Evolutionary conservation across 768 basidiomycete species (phyloP).

Genomic region (Boletus rubropictus): DNA sequence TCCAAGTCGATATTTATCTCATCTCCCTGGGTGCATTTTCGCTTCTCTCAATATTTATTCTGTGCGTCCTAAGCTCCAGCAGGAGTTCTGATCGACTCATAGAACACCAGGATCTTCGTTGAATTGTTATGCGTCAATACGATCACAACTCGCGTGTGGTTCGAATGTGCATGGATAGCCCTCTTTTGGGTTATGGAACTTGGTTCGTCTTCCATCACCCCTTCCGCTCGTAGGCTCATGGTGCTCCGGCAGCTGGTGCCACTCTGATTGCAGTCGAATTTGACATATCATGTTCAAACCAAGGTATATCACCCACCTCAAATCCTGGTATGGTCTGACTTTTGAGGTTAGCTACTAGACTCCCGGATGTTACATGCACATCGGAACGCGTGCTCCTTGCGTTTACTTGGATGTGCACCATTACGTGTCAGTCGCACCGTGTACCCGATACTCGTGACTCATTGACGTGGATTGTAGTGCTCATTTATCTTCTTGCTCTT

Average conservation of each 20-base stretch:
- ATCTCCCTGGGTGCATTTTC: conserved; percentile 54
- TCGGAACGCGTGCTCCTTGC: conserved; percentile 53
- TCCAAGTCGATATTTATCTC: conserved; percentile 52
- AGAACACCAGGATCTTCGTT: conserved; percentile 43
- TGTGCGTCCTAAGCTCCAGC: conserved; percentile 39
- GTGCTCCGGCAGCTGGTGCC: conserved; percentile 39
- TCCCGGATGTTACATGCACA: conserved; percentile 31
- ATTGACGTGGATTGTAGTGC: conserved; percentile 35
- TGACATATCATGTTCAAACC: conserved; percentile 30
- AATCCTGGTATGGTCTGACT: conserved; percentile 1
- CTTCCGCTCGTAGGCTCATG: conserved; percentile 6
- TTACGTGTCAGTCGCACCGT: conserved; percentile 33
- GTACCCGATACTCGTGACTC: background rate
- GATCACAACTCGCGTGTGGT: conserved; percentile 60
- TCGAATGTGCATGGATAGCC: conserved; percentile 59
- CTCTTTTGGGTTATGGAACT: conserved; percentile 55
- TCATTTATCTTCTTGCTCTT: conserved; percentile 52
- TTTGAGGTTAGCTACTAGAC: background rate
- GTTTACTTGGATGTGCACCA: conserved; percentile 52
- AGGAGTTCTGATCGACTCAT: background rate
- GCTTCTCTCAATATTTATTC: conserved; percentile 50
- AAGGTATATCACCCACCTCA: conserved; percentile 20
- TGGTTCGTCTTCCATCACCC: conserved; percentile 36
- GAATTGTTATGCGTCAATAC: conserved; percentile 50
- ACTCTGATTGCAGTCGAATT: conserved; percentile 41